Conservation (phyloP, 805 yeast genomes). For the Yarrowia alimentaria region DNA sequence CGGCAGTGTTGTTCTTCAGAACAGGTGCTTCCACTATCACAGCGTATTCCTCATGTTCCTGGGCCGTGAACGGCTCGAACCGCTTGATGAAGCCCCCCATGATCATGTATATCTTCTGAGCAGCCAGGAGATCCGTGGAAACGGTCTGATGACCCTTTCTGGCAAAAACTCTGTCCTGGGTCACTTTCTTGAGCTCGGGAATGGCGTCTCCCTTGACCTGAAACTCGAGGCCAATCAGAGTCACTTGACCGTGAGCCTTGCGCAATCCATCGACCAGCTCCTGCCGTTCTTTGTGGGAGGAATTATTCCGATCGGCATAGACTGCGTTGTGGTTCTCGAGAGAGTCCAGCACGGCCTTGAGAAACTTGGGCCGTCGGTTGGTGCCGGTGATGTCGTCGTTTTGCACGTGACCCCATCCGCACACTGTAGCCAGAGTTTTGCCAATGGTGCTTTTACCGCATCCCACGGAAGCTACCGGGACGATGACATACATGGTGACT, state of each 20-base stretch:
- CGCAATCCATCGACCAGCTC: constrained; percentile 44
- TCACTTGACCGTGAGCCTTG: neutral
- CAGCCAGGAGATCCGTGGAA: neutral
- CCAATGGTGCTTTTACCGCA: constrained; percentile 92
- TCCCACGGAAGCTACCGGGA: constrained; percentile 88
- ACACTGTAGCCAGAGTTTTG: constrained; percentile 54
- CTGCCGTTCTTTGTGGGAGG: constrained; percentile 63
- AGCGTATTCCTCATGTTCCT: neutral
- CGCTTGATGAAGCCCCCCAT: constrained; percentile 25
- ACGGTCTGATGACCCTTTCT: constrained; percentile 14
- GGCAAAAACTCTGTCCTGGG: constrained; percentile 7
- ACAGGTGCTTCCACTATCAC: neutral
- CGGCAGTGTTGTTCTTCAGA: constrained; percentile 1
- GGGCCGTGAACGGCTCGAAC: constrained; percentile 1
- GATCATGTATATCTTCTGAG: constrained; percentile 18
- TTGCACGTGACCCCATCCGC: constrained; percentile 73
- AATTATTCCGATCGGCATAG: constrained; percentile 81
- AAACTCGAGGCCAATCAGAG: constrained; percentile 9
- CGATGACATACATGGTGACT: constrained; percentile 56
- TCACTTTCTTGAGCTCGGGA: constrained; percentile 20
- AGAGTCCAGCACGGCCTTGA: constrained; percentile 24
- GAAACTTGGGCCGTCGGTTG: constrained; percentile 32
- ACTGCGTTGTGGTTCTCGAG: constrained; percentile 41
- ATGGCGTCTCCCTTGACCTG: constrained; percentile 4
- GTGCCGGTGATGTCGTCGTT: constrained; percentile 57